Evolutionary conservation across 345 rosid species (phyloP).

Genomic region (Garcia nutans): DNA sequence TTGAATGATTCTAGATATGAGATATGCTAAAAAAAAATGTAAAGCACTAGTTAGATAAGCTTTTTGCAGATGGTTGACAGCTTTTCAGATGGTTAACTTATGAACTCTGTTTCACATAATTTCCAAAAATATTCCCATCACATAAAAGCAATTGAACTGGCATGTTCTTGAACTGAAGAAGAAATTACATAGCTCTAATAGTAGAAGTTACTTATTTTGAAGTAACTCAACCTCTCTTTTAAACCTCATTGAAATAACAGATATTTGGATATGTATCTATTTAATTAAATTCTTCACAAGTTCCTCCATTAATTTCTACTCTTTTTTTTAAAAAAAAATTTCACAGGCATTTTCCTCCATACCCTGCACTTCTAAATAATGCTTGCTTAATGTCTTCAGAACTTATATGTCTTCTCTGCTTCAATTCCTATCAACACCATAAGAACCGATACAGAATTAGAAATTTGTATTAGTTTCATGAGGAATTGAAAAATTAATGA

Average conservation of each 20-base stretch:
- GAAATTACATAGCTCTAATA: constrained; percentile 17
- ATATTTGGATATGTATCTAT: constrained; percentile 6
- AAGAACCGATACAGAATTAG: background rate
- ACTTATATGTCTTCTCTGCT: constrained; percentile 15
- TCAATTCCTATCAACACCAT: constrained; percentile 17
- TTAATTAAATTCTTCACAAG: background rate
- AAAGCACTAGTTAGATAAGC: background rate
- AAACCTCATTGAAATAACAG: constrained; percentile 10
- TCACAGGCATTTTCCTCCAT: constrained; percentile 35
- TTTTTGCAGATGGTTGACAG: background rate
- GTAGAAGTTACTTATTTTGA: constrained; percentile 14
- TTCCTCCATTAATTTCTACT: background rate
- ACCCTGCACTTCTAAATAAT: constrained; percentile 23
- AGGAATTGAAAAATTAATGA: background rate
- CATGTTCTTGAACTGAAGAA: constrained; percentile 4
- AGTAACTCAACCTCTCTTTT: constrained; percentile 14
- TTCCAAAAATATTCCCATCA: background rate
- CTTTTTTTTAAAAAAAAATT: background rate
- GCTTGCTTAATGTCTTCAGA: constrained; percentile 29
- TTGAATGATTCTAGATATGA: background rate
- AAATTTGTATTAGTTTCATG: background rate
- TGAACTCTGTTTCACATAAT: background rate
- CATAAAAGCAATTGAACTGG: constrained; percentile 5
- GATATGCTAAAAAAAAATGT: background rate
- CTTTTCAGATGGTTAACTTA: background rate